Conservation (phyloP, 2,329 filamentous ascomycete genomes). For the Hypoxylon sp. region DNA sequence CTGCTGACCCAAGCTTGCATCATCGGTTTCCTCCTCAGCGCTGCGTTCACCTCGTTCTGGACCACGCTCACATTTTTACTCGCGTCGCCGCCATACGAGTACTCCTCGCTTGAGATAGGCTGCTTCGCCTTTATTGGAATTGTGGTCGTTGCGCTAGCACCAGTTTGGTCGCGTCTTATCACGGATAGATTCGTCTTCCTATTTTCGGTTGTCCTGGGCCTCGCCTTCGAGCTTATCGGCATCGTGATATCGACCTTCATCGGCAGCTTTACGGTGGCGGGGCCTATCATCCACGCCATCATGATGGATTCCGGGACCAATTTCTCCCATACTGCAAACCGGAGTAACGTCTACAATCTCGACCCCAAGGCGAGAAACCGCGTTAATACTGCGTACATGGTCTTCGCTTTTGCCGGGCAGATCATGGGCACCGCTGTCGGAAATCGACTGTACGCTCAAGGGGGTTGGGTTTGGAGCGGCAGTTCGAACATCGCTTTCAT, state of each 20-base stretch:
- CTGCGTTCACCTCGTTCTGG: constrained; percentile 71
- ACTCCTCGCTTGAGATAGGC: constrained; percentile 72
- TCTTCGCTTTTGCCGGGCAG: constrained; percentile 76
- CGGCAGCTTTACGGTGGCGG: constrained; percentile 70
- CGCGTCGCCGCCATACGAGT: constrained; percentile 72
- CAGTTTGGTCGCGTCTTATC: constrained; percentile 73
- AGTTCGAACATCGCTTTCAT: constrained; percentile 52
- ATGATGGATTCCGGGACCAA: constrained; percentile 76
- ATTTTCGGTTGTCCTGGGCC: constrained; percentile 70
- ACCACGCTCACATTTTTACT: constrained; percentile 83
- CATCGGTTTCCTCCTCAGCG: constrained; percentile 49
- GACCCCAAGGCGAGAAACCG: constrained; percentile 76
- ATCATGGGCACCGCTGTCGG: constrained; percentile 72
- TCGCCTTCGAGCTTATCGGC: constrained; percentile 65
- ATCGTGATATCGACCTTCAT: constrained; percentile 73
- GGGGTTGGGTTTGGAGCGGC: constrained; percentile 60
- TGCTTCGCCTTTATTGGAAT: constrained; percentile 83
- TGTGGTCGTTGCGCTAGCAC: constrained; percentile 70
- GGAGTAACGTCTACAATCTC: constrained; percentile 73
- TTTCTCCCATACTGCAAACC: constrained; percentile 76
- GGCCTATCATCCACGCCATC: constrained; percentile 76
- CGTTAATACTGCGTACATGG: constrained; percentile 85
- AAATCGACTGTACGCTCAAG: constrained; percentile 59
- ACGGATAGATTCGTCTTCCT: constrained; percentile 75
- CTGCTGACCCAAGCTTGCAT: constrained; percentile 68